Conservation (phyloP, 257 asterid species). For the Solanum bulbocastanum region DNA sequence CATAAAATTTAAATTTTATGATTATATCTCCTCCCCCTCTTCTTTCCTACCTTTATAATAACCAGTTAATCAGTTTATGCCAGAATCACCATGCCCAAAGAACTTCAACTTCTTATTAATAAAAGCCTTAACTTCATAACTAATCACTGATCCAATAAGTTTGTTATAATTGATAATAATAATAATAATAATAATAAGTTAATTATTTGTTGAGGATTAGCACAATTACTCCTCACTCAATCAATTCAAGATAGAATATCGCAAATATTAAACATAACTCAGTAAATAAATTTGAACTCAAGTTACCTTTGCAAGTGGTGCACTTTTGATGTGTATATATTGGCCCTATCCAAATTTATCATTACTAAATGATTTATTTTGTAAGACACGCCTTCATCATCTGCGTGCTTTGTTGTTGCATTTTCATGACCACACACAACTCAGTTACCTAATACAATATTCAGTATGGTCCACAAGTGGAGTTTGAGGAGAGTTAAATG, state of each 20-base stretch:
- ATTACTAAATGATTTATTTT: too few relatives aligned
- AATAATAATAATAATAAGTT: neutral
- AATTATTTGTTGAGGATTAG: neutral
- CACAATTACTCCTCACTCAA: neutral
- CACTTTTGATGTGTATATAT: neutral
- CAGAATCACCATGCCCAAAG: neutral
- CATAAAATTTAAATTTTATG: neutral
- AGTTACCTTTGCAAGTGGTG: conserved; percentile 3
- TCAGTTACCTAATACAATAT: neutral
- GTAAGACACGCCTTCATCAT: too few relatives aligned
- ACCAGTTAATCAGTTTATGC: neutral
- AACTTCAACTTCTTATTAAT: neutral
- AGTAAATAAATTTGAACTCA: neutral
- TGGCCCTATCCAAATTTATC: too few relatives aligned
- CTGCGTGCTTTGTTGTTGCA: conserved; percentile 48
- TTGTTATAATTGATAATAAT: neutral
- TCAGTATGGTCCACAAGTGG: neutral
- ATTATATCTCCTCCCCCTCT: neutral
- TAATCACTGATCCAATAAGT: neutral
- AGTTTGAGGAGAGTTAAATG: too few relatives aligned
- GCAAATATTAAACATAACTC: neutral
- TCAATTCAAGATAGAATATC: neutral
- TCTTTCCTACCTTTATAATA: neutral
- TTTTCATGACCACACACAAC: conserved; percentile 72
- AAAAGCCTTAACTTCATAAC: neutral